Percentiles rank a stretch among this genome's conserved stretches.
phyloP scores from a whole-genome alignment of 2,329 filamentous ascomycete genomes.

The Monilinia vaccinii-corymbosi region DNA sequence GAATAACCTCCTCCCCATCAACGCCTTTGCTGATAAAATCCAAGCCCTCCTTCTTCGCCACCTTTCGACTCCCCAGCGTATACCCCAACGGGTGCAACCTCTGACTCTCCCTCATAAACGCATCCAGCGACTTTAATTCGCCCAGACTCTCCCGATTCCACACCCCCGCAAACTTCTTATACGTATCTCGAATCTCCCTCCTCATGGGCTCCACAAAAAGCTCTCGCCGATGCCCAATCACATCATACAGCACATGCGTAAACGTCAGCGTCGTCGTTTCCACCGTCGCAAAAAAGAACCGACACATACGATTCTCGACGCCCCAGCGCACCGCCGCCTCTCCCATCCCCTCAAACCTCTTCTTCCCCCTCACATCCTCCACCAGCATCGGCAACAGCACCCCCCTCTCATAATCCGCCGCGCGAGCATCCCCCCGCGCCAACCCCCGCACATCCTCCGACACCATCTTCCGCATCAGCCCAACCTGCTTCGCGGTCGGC shows the following conservation, averaged over 20 bases:
- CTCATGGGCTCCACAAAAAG: background rate
- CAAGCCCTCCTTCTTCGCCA: background rate
- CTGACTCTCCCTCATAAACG: conserved; percentile 6
- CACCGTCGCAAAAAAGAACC: conserved; percentile 4
- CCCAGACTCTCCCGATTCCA: conserved; percentile 1
- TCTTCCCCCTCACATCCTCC: background rate
- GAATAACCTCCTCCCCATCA: background rate
- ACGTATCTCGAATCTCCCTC: background rate
- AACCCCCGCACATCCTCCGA: background rate
- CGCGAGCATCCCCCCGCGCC: background rate
- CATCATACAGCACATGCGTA: conserved; percentile 1
- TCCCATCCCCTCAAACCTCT: background rate
- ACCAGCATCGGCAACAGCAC: background rate
- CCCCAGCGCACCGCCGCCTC: background rate
- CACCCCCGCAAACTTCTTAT: background rate
- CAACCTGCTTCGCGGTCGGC: background rate
- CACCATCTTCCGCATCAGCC: background rate
- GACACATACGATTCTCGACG: background rate
- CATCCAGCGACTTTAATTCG: background rate
- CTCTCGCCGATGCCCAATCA: background rate
- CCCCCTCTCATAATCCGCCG: background rate
- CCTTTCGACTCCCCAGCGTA: conserved; percentile 4
- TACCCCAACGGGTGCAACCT: conserved; percentile 2
- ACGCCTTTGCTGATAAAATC: background rate
- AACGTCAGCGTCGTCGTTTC: conserved; percentile 6